Conservation (phyloP, 1,284 basidiomycete genomes). For the Rhodotorula glutinis region DNA sequence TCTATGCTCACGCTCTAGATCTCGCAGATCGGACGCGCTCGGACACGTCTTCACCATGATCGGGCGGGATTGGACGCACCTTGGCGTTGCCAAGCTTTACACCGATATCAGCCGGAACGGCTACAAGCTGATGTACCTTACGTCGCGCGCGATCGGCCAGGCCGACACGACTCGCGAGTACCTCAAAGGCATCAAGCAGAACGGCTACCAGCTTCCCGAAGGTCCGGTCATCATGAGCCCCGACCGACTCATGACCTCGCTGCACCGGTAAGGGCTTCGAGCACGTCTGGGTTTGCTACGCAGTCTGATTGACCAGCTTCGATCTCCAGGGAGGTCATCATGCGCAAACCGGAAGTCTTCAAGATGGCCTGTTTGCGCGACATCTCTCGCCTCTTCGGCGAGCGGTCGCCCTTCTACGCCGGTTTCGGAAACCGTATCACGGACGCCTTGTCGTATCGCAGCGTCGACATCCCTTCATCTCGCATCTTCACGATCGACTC, state of each 20-base stretch:
- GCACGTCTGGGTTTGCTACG: no score
- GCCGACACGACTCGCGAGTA: slow-evolving; percentile 97
- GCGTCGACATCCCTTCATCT: slow-evolving; percentile 88
- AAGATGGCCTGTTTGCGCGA: slow-evolving; percentile 99
- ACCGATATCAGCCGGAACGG: slow-evolving; percentile 93
- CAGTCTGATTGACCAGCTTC: neutral
- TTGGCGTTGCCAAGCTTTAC: slow-evolving; percentile 96
- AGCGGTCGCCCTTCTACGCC: slow-evolving; percentile 76
- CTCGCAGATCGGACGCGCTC: slow-evolving; percentile 81
- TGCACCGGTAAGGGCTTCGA: slow-evolving; percentile 70
- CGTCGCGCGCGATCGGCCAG: slow-evolving; percentile 95
- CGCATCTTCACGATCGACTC: slow-evolving; percentile 98
- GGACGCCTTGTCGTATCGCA: slow-evolving; percentile 93
- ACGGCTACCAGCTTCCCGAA: slow-evolving; percentile 90
- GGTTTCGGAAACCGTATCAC: slow-evolving; percentile 99
- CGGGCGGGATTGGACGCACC: slow-evolving; percentile 98
- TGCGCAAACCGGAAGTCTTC: slow-evolving; percentile 98
- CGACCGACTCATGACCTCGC: slow-evolving; percentile 86
- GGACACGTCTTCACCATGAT: slow-evolving; percentile 99
- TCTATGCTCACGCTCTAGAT: slow-evolving; percentile 10
- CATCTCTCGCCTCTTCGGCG: slow-evolving; percentile 86
- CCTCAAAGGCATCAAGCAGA: slow-evolving; percentile 89
- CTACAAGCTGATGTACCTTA: slow-evolving; percentile 98
- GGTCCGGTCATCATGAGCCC: slow-evolving; percentile 99
- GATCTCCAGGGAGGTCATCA: slow-evolving; percentile 82